Base-by-base conservation (phyloP, 306 rosid genomes). In the Dryas alaskensis region DNA sequence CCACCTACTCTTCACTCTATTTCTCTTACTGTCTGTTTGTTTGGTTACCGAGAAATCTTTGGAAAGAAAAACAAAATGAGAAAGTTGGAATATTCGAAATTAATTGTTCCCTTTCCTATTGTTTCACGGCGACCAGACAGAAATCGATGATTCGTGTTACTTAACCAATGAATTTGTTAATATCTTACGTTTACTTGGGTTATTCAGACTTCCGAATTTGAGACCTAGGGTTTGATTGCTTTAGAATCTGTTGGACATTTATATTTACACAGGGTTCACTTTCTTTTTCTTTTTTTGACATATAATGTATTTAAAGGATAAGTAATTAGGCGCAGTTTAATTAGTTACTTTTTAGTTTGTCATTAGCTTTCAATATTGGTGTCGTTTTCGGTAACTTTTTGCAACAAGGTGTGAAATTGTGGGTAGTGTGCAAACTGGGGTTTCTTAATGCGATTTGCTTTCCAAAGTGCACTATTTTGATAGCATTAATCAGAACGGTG, bases 131-230 rank as follows among this genome's bases (percentile, higher is more conserved):
- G 53, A 61, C 52, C 22, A 3, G 47, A 27, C 45, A 37, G 70
- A 62, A 17, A 81, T 81, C 84, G 85, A 54, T 40, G 72, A 55
- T 61, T 75, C 64, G 42, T 42, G 45, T 60, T 60, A 10, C 60
- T 64, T 50, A 1, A 40, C 73, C 55, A 7, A 12, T 10, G 4
- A 11, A 1, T 10, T 25, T 5, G 1, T 12, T 75, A 45, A 16
- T 11, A 60, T 31, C 14, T 51, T 16, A 12, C 10, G 47, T 65
- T 4, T 17, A 4, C 70, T 42, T 48, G 67, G 13, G 27, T n/a
- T 16, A 14, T 72, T 53, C 53, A 6, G 51, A 68, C 45, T 62
- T 61, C 44, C 52, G 10, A 13, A 49, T 62, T 73, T 67, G 49
- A 7, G 48, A 47, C 51, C 47, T 39, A 47, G 74, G 52, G 51